Conservation (phyloP, 306 rosid species). For the Acmispon strigosus region DNA sequence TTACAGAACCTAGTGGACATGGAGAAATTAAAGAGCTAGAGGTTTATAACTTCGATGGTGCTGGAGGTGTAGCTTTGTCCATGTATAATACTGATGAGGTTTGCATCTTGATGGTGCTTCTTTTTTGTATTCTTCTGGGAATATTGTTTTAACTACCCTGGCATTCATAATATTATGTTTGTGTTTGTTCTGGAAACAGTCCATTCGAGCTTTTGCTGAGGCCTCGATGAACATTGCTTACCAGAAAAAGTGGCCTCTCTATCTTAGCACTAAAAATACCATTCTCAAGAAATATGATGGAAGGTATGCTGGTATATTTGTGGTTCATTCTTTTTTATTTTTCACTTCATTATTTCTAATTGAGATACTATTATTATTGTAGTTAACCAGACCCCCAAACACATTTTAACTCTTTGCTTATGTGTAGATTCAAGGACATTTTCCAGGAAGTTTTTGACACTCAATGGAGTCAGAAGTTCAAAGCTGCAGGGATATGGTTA, state of each 20-base stretch:
- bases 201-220: constrained; percentile 82
- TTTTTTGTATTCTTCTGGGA: not conserved
- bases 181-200: constrained; percentile 44
- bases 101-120: constrained; percentile 3
- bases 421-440: constrained; percentile 91
- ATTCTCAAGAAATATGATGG: constrained; percentile 96
- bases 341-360: not conserved
- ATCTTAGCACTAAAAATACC: constrained; percentile 96
- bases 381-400: not conserved
- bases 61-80: constrained; percentile 84
- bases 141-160: not conserved
- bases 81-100: constrained; percentile 99
- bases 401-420: constrained; percentile 13
- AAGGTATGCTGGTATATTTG: constrained; percentile 52
- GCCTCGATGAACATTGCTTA: constrained; percentile 89
- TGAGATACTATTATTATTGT: not conserved
- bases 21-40: constrained; percentile 67
- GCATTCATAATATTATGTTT: not conserved
- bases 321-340: not conserved
- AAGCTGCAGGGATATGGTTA: constrained; percentile 93
- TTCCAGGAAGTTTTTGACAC: constrained; percentile 87
- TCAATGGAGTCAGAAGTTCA: constrained; percentile 79
- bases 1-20: constrained; percentile 61
- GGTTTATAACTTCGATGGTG: constrained; percentile 80
- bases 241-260: constrained; percentile 95